Conservation (phyloP, 176 grass and related monocot genomes). For the Melocanna baccifera region DNA sequence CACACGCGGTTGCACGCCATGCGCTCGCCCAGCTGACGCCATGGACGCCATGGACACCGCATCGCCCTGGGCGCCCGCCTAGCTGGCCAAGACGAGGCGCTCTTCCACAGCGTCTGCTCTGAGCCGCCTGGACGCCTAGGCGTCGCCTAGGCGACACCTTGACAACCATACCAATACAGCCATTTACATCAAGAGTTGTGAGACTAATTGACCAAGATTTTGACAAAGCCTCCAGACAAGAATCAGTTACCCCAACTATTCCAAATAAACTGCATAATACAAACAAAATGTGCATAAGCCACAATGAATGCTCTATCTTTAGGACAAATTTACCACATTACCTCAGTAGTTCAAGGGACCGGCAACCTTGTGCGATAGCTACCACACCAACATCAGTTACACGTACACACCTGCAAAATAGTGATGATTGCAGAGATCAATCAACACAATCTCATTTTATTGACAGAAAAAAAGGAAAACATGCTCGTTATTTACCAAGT, state of each 20-base stretch:
- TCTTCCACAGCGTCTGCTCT: too few species aligned
- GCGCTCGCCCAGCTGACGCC: too few species aligned
- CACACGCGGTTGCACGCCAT: too few species aligned
- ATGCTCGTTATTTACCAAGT: too few species aligned
- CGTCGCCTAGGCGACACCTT: too few species aligned
- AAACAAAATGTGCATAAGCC: constrained; percentile 6
- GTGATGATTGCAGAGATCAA: constrained; percentile 5
- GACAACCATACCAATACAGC: too few species aligned
- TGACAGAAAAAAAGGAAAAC: neutral
- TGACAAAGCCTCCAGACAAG: constrained; percentile 65
- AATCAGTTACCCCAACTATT: constrained; percentile 81
- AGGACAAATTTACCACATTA: constrained; percentile 27
- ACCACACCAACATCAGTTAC: constrained; percentile 74
- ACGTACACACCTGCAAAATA: constrained; percentile 68
- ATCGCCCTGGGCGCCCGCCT: too few species aligned
- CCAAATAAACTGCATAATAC: constrained; percentile 65
- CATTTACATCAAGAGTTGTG: constrained; percentile 92
- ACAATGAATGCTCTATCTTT: neutral
- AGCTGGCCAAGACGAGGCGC: too few species aligned
- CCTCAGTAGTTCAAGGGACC: constrained; percentile 70
- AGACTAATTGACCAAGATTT: constrained; percentile 60
- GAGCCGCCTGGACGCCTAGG: too few species aligned
- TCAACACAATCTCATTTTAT: neutral
- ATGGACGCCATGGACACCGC: too few species aligned
- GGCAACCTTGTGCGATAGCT: constrained; percentile 71